These are phyloP conservation scores for Candida germanica DNA, from an alignment of 805 yeast species.

Conservation along the genomic window DNA sequence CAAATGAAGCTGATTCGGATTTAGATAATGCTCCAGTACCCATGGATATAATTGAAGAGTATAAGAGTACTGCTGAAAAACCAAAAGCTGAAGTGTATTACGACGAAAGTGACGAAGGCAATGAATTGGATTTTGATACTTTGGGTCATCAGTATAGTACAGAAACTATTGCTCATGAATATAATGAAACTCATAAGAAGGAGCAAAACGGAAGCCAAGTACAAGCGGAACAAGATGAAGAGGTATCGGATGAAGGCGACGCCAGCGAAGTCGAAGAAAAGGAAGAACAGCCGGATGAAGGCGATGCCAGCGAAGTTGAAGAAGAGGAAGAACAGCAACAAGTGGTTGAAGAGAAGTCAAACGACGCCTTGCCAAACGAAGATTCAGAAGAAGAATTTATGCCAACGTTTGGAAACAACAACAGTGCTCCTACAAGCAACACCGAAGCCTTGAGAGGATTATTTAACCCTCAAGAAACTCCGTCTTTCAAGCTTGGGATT, in stretches of 20 bases:
- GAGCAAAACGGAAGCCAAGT: neutral
- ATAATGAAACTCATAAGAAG: conserved; percentile 13
- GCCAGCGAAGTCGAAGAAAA: conserved; percentile 3
- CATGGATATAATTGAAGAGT: conserved; percentile 19
- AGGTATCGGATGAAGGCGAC: conserved; percentile 4
- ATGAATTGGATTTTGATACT: conserved; percentile 34
- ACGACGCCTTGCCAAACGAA: neutral
- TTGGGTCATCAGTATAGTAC: conserved; percentile 19
- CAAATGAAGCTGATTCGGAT: neutral
- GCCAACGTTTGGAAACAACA: conserved; percentile 46
- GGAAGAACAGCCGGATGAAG: conserved; percentile 3
- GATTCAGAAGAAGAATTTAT: conserved; percentile 43
- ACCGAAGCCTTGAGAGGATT: conserved; percentile 64
- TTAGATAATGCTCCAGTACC: conserved; percentile 18
- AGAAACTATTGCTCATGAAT: conserved; percentile 19
- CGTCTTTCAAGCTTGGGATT: conserved; percentile 40
- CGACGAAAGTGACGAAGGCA: conserved; percentile 41
- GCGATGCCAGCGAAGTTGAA: conserved; percentile 12
- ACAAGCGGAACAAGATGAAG: conserved; percentile 4
- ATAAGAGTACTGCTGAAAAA: conserved; percentile 18
- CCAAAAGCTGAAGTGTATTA: conserved; percentile 30
- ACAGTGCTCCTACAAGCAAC: conserved; percentile 13
- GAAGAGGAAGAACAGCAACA: conserved; percentile 7
- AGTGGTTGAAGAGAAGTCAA: conserved; percentile 8
- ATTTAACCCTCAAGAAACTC: conserved; percentile 41